Evolutionary conservation across 768 basidiomycete genomes (phyloP), one percentile per base, ranked within the genome.

Genomic region (Pseudohyphozyma bogoriensis): DNA sequence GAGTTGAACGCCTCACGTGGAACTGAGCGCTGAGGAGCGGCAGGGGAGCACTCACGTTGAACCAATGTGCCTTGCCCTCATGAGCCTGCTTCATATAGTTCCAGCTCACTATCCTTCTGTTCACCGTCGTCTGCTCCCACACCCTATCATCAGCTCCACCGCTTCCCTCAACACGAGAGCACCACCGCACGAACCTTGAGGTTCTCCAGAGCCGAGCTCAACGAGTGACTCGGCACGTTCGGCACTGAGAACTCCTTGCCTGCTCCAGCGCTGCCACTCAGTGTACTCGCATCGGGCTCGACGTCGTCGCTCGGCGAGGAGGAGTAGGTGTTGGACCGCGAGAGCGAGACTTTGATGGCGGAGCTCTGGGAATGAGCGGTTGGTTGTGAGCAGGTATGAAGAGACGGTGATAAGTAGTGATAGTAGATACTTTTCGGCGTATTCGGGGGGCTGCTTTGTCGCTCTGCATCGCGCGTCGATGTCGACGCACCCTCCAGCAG

Each of bases 41-140:
- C 47, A 29, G 11, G 26, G n/a, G 36, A 36, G 32, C 15, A 44
- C 64, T 53, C 16, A 37, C 39, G 40, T 51, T 56, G 63, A 57
- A 66, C 60, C 60, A 66, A 55, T 26, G 47, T 52, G 79, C 83
- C 68, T 64, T 89, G 86, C 89, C 89, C 74, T 89, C 87, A 65
- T 89, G 85, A 35, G 88, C 84, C 68, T 82, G 87, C 66, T 86
- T 80, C 73, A 90, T 77, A 72, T 91, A 90, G 0, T 86, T 89
- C 67, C 90, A 76, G 26, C 88, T 88, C 69, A 86, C 79, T 58
- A 90, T 85, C 63, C 89, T 78, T 77, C 89, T 90, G 76, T 85
- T 83, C 12, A 89, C 81, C 51, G 87, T 76, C 20, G 69, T 86
- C 86, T 42, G 50, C 15, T n/a, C n/a, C n/a, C 88, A 76, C 59